Conservation (phyloP, 495 filamentous ascomycete species). For the Aeminium ludgeri region DNA sequence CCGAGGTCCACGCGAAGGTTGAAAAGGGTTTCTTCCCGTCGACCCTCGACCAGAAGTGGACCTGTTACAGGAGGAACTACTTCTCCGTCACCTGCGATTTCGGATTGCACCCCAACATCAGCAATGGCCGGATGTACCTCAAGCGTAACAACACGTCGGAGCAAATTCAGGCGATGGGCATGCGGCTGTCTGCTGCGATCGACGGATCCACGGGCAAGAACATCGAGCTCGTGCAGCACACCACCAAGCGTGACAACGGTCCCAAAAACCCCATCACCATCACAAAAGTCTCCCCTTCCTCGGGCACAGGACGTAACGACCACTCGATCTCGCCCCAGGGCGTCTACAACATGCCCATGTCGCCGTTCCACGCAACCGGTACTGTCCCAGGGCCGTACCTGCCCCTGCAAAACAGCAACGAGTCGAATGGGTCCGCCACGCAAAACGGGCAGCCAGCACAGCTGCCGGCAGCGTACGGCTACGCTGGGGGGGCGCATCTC, state of each 20-base stretch:
- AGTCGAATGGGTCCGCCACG: not conserved
- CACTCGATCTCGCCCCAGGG: slow-evolving; percentile 10
- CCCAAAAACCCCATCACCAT: slow-evolving; percentile 63
- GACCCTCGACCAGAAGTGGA: slow-evolving; percentile 69
- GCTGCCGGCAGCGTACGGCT: not conserved
- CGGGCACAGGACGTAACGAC: slow-evolving; percentile 27
- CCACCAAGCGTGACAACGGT: slow-evolving; percentile 86
- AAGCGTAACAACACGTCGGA: slow-evolving; percentile 28
- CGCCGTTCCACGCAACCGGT: slow-evolving; percentile 17
- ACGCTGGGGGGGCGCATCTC: slow-evolving; percentile 1
- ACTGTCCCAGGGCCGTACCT: slow-evolving; percentile 11
- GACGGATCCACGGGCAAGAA: slow-evolving; percentile 59
- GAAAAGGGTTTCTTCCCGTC: slow-evolving; percentile 87
- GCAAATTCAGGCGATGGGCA: slow-evolving; percentile 49
- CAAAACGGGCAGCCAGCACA: too few relatives aligned
- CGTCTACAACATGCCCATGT: slow-evolving; percentile 8
- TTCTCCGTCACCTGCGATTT: slow-evolving; percentile 79
- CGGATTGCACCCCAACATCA: slow-evolving; percentile 40
- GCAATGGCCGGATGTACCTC: slow-evolving; percentile 31
- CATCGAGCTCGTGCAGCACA: slow-evolving; percentile 85
- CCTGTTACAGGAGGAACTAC: slow-evolving; percentile 90
- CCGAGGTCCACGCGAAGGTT: slow-evolving; percentile 69
- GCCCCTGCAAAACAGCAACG: slow-evolving; percentile 11
- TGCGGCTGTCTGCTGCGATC: slow-evolving; percentile 77
- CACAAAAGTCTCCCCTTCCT: slow-evolving; percentile 49